phyloP scores from a whole-genome alignment of 495 filamentous ascomycete genomes.

The Daldinia caldariorum region DNA sequence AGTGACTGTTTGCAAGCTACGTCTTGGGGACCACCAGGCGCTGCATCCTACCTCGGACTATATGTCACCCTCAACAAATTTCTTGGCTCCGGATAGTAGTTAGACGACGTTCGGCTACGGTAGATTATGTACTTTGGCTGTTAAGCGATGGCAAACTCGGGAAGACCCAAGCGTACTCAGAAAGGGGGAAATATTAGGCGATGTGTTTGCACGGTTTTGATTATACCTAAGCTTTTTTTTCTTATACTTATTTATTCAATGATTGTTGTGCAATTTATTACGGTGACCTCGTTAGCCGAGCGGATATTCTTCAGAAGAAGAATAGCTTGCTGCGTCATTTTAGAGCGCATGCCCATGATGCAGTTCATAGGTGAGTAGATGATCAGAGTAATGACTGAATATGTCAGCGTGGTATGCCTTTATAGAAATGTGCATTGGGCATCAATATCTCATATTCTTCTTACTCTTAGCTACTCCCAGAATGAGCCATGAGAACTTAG shows the following conservation, averaged over 20 bases:
- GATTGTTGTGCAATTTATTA: neutral
- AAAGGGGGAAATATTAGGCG: slow-evolving; percentile 10
- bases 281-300: neutral
- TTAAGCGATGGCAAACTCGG: neutral
- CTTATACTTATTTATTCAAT: neutral
- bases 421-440: no score
- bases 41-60: slow-evolving; percentile 30
- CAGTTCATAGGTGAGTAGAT: neutral
- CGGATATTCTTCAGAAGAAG: neutral
- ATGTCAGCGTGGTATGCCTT: no score
- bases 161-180: neutral
- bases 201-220: neutral
- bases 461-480: no score
- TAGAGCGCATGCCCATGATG: neutral
- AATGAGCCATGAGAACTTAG: neutral
- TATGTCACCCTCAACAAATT: slow-evolving; percentile 11
- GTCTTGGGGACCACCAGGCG: slow-evolving; percentile 20
- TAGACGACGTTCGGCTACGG: slow-evolving; percentile 5
- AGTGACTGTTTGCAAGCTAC: slow-evolving; percentile 14
- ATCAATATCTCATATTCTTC: no score
- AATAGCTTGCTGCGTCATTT: neutral
- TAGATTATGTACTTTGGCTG: slow-evolving; percentile 3
- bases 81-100: neutral
- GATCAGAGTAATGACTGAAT: neutral
- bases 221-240: neutral